Base-by-base conservation (phyloP, 176 grass and related monocot genomes). In the Ensete ventricosum region DNA sequence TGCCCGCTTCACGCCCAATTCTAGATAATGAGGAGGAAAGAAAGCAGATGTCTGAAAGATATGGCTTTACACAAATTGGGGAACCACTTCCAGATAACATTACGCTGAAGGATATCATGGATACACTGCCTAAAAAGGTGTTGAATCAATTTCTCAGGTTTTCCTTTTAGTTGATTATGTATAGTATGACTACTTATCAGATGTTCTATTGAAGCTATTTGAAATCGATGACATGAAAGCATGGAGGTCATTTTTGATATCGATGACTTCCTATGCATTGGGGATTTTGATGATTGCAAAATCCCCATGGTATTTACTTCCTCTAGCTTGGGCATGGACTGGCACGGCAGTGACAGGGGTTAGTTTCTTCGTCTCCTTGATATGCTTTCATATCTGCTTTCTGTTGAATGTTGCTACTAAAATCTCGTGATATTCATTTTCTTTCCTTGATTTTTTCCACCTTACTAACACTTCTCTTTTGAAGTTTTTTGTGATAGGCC, bases 401-500 rank as follows among this genome's bases (percentile, higher is more conserved):
- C 26, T 43, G 16, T 53, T 75, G 26, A 59, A 19, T 16, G 13
- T 10, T 14, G 29, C 3, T 6, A n/a, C 12, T 24, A 17, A 73
- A 21, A 54, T 27, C n/a, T 21, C 26, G 23, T 65, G 48, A 82
- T 64, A 49, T 13, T 17, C 14, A 1, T 14, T 26, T 53, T 83
- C 63, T 54, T 59, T 78, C 5, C 78, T 75, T 85, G 8, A 65
- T 9, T 84, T 66, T 24, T 76, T 22, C 55, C 48, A 51, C 54
- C 85, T 87, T 84, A 83, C 79, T 80, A 77, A 22, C 27, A 52
- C n/a, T 86, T 9, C 2, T 75, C 77, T 88, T 87, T 54, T 90
- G 13, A 79, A 98, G 94, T 98, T 98, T 81, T 98, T 98, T 93
- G 94, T 98, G 74, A 91, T 98, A 98, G 94, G 94, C 76, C 94